Conservation (phyloP, 192 early-diverging fungal genomes). For the Rhizophagus sp. region DNA sequence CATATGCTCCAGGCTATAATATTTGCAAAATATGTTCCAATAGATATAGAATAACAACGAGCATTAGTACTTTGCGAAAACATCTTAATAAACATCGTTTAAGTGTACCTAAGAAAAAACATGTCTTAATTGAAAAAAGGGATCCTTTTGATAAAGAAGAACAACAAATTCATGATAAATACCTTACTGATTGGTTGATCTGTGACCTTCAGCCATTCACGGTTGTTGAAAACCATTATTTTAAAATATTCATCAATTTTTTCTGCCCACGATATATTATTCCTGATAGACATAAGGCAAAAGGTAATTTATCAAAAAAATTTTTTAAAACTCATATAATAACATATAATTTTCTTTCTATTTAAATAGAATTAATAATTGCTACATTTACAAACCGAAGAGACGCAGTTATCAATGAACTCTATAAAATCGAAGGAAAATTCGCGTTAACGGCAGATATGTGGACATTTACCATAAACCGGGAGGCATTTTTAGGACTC, state of each 20-base stretch:
- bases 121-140: neutral
- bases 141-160: neutral
- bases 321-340: too few relatives aligned
- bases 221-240: neutral
- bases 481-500: neutral
- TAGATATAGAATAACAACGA: neutral
- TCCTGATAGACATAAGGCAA: neutral
- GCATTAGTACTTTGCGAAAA: neutral
- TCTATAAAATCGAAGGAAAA: neutral
- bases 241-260: neutral
- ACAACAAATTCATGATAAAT: neutral
- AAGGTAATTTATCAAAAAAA: too few relatives aligned
- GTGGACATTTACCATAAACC: neutral
- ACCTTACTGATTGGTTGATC: too few relatives aligned
- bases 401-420: neutral
- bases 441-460: neutral
- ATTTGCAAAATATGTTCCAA: neutral
- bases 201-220: slow-evolving; percentile 6
- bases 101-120: neutral
- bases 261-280: neutral
- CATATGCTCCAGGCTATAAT: neutral
- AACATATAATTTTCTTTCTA: too few relatives aligned
- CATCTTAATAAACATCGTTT: neutral
- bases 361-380: neutral
- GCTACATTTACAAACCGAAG: neutral